Percentiles rank a stretch among this genome's conserved stretches.
Conservation (phyloP, 371 early-diverging fungal genomes). For the Mortierella sp. region DNA sequence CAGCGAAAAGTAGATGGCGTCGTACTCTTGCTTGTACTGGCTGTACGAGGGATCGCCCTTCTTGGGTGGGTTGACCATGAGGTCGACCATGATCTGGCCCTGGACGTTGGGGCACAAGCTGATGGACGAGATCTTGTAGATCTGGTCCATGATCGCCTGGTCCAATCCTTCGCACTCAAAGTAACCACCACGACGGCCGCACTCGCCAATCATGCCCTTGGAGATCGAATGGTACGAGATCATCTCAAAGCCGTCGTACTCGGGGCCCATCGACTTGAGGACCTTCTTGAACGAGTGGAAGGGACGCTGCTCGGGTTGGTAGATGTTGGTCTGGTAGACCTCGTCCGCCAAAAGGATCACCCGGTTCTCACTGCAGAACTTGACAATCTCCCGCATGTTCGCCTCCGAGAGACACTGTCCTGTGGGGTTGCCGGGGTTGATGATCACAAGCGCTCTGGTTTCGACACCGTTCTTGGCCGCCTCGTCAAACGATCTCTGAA, state of each 20-base stretch:
- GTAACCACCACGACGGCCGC: constrained; percentile 98
- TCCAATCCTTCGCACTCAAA: constrained; percentile 93
- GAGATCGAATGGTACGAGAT: constrained; percentile 97
- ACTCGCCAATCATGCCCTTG: constrained; percentile 99
- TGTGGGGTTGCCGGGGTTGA: constrained; percentile 99
- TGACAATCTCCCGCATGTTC: constrained; percentile 90
- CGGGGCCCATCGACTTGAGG: constrained; percentile 74
- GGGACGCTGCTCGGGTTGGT: constrained; percentile 82
- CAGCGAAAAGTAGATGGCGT: constrained; percentile 86
- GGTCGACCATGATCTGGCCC: constrained; percentile 90
- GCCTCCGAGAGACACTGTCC: constrained; percentile 88
- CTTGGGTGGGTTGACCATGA: constrained; percentile 96
- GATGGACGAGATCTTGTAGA: constrained; percentile 95
- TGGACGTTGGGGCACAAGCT: constrained; percentile 92
- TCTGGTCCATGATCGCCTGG: constrained; percentile 78
- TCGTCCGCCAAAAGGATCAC: constrained; percentile 96
- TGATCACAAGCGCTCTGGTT: constrained; percentile 94
- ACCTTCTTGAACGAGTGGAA: constrained; percentile 97
- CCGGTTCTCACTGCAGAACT: constrained; percentile 86
- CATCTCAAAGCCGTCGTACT: constrained; percentile 80
- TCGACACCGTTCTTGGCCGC: constrained; percentile 84
- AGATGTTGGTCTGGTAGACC: constrained; percentile 97
- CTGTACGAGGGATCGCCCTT: constrained; percentile 83
- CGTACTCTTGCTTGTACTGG: constrained; percentile 80
- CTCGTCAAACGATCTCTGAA: constrained; percentile 71